These are phyloP conservation scores for Amphirosellinia nigrospora DNA, from an alignment of 495 filamentous ascomycete species.

Conservation along the genomic window DNA sequence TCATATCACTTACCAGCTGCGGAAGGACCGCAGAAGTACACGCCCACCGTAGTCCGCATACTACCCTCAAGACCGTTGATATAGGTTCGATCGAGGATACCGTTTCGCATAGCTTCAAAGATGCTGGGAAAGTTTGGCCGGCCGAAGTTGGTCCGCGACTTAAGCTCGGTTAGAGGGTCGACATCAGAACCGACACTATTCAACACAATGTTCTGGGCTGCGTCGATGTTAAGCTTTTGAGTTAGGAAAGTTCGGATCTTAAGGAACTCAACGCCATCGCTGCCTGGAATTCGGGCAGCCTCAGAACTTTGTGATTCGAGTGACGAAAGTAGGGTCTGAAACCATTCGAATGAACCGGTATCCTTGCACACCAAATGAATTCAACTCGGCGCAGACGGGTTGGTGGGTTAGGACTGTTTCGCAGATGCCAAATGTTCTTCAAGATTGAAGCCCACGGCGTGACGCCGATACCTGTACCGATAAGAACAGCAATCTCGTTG, in stretches of 20 bases:
- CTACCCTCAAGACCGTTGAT: conserved; percentile 77
- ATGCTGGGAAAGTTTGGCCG: conserved; percentile 87
- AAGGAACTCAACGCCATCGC: conserved; percentile 80
- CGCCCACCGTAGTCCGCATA: conserved; percentile 83
- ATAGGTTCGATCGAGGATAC: conserved; percentile 84
- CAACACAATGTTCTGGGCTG: conserved; percentile 93
- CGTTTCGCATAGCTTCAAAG: conserved; percentile 84
- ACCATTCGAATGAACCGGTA: conserved; percentile 97
- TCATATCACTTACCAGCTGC: conserved; percentile 52
- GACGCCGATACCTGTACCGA: conserved; percentile 96
- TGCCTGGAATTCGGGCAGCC: conserved; percentile 66
- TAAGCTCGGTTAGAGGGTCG: conserved; percentile 92
- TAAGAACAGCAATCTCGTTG: conserved; percentile 96
- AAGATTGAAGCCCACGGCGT: conserved; percentile 97
- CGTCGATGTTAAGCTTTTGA: conserved; percentile 88
- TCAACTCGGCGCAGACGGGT: conserved; percentile 90
- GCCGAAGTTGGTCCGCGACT: conserved; percentile 90
- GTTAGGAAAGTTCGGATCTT: conserved; percentile 98
- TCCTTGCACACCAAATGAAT: conserved; percentile 99
- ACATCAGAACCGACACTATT: conserved; percentile 87
- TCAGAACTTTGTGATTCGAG: conserved; percentile 85
- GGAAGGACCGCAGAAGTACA: conserved; percentile 90
- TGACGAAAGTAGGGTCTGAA: conserved; percentile 88
- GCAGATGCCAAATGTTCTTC: conserved; percentile 98
- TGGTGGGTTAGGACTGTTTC: conserved; percentile 82